These are phyloP conservation scores for Hanseniaspora jakobsenii DNA, from an alignment of 805 yeast species.

Conservation along the genomic window DNA sequence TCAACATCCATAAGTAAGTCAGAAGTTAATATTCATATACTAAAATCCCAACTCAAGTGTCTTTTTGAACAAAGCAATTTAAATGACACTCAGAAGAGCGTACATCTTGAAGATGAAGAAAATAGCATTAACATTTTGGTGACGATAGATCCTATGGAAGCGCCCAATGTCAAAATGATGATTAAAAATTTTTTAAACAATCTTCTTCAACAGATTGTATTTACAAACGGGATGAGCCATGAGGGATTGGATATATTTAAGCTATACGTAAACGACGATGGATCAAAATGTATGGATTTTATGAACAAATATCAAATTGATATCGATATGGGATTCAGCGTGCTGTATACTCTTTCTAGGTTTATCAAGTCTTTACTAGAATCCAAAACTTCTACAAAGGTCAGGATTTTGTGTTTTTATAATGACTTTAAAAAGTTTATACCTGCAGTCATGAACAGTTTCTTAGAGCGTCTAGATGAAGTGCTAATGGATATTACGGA, in stretches of 20 bases:
- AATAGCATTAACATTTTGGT: not conserved
- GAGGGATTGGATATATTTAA: constrained; percentile 7
- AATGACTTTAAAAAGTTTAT: constrained; percentile 13
- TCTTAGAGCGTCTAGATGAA: constrained; percentile 1
- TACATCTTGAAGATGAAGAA: not conserved
- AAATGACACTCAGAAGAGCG: no score
- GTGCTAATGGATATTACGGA: not conserved
- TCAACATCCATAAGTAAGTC: not conserved
- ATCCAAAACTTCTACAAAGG: not conserved
- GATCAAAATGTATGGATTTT: constrained; percentile 2
- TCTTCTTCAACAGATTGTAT: constrained; percentile 11
- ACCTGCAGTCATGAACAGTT: constrained; percentile 8
- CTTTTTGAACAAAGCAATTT: no score
- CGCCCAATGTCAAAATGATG: constrained; percentile 13
- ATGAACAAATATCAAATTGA: constrained; percentile 9
- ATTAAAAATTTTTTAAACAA: constrained; percentile 10
- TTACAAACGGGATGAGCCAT: not conserved
- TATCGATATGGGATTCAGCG: constrained; percentile 11
- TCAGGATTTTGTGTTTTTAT: constrained; percentile 11
- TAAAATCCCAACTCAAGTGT: constrained; percentile 8
- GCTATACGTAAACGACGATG: constrained; percentile 6
- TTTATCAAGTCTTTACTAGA: constrained; percentile 1
- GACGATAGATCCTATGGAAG: constrained; percentile 4
- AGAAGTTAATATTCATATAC: not conserved
- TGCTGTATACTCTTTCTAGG: not conserved